Percentiles rank a stretch among this genome's conserved stretches.
Evolutionary conservation across 1,139 yeast genomes (phyloP).

Genomic region (Nematodospora anomalae): DNA sequence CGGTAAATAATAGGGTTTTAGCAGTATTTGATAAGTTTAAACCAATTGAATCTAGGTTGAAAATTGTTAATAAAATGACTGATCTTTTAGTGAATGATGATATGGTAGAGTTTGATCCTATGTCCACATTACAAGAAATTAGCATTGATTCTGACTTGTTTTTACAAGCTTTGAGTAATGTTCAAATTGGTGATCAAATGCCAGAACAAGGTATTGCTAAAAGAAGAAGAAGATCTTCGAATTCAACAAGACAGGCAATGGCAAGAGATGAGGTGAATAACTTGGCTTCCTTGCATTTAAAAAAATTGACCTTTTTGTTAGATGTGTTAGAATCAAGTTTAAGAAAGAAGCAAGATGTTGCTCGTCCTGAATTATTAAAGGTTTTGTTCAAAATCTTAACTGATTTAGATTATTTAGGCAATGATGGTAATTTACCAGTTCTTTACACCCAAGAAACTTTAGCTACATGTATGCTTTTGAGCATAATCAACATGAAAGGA

Average conservation of each 20-base stretch:
- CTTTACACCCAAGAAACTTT: constrained; percentile 87
- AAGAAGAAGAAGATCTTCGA: constrained; percentile 78
- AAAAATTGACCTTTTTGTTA: constrained; percentile 72
- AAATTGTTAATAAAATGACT: constrained; percentile 57
- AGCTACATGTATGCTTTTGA: constrained; percentile 79
- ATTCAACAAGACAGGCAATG: constrained; percentile 71
- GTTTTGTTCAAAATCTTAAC: constrained; percentile 71
- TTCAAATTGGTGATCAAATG: constrained; percentile 44
- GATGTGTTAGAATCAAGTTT: constrained; percentile 68
- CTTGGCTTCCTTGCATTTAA: constrained; percentile 76
- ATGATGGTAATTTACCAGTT: constrained; percentile 89
- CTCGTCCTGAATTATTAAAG: constrained; percentile 51
- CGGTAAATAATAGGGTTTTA: constrained; percentile 56
- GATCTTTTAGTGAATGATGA: constrained; percentile 51
- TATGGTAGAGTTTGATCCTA: constrained; percentile 50
- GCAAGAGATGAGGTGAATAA: constrained; percentile 68
- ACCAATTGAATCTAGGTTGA: constrained; percentile 54
- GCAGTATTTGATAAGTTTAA: constrained; percentile 54
- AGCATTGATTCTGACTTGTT: constrained; percentile 48
- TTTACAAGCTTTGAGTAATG: constrained; percentile 48
- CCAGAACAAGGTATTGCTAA: constrained; percentile 58
- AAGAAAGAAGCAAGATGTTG: constrained; percentile 27
- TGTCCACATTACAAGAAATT: constrained; percentile 51
- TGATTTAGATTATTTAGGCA: constrained; percentile 84
- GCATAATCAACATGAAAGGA: constrained; percentile 55